These are phyloP conservation scores for Streptanthus diversifolius DNA, from an alignment of 345 rosid genomes.

Conservation along the genomic window DNA sequence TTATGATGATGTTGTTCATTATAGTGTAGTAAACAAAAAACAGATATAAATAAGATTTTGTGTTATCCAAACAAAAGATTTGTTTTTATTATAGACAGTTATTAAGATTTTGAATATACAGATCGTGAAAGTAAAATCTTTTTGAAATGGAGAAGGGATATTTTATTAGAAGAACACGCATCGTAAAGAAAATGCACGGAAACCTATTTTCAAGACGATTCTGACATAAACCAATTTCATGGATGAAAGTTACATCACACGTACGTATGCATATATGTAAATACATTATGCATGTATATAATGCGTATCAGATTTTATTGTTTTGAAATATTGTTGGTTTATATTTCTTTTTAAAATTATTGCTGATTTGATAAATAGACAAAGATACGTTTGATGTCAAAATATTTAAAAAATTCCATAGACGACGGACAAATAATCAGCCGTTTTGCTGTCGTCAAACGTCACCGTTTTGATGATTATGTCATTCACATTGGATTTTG, in stretches of 20 bases:
- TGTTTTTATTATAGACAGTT: not conserved
- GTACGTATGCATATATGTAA: constrained; percentile 19
- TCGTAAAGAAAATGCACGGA: constrained; percentile 35
- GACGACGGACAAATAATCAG: constrained; percentile 10
- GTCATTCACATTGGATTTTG: constrained; percentile 28
- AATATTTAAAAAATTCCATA: not conserved
- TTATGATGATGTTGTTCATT: not conserved
- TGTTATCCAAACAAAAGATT: not conserved
- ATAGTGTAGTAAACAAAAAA: not conserved
- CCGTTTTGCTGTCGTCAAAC: constrained; percentile 18
- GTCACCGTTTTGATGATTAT: constrained; percentile 20
- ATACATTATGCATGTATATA: not conserved
- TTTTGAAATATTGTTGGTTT: not conserved
- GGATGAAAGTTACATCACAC: constrained; percentile 43
- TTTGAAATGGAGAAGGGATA: not conserved
- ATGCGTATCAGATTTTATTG: not conserved
- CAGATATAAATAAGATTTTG: constrained; percentile 16
- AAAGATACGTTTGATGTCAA: constrained; percentile 18
- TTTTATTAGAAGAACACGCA: constrained; percentile 17
- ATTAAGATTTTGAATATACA: not conserved
- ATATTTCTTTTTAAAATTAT: not conserved
- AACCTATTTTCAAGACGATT: constrained; percentile 37
- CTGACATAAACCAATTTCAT: constrained; percentile 38
- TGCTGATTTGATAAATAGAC: not conserved
- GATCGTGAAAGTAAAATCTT: constrained; percentile 1